Conservation (phyloP, 2,329 filamentous ascomycete species). For the Sporothrix protearum region DNA sequence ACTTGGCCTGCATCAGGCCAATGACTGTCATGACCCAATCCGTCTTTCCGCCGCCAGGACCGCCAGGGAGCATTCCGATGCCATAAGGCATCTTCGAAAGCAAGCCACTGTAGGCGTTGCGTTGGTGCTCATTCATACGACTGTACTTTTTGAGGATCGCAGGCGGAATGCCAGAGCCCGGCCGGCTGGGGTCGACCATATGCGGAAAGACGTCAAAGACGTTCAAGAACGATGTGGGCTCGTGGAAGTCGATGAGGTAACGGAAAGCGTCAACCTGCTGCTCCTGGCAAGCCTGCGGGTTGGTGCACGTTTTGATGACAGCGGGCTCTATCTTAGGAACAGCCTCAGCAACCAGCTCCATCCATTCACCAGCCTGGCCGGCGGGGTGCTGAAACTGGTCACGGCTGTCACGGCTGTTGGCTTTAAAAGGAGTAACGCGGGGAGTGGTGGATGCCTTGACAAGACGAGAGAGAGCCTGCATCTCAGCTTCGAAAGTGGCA, state of each 20-base stretch:
- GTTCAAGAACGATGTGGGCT: conserved; percentile 26
- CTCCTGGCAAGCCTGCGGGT: conserved; percentile 16
- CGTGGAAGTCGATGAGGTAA: conserved; percentile 29
- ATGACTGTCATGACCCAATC: conserved; percentile 45
- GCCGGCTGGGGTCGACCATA: conserved; percentile 27
- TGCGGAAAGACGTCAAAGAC: conserved; percentile 31
- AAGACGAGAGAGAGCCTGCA: conserved; percentile 24
- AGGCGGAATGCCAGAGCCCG: conserved; percentile 19
- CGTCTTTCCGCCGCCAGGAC: conserved; percentile 48
- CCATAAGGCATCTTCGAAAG: conserved; percentile 42
- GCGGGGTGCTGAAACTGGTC: not conserved
- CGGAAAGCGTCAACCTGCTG: conserved; percentile 29
- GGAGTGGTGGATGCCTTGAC: conserved; percentile 10
- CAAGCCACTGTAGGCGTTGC: conserved; percentile 37
- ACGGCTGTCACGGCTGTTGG: not conserved
- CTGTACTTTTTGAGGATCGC: conserved; percentile 31
- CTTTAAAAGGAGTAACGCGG: not conserved
- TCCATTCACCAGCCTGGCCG: conserved; percentile 1
- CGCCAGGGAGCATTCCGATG: conserved; percentile 45
- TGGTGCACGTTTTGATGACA: not conserved
- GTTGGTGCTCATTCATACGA: conserved; percentile 41
- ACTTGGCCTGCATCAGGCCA: conserved; percentile 35
- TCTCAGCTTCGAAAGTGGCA: conserved; percentile 28
- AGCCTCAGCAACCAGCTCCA: not conserved
- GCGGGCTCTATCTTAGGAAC: not conserved